These are phyloP conservation scores for Populus alba DNA, from an alignment of 345 rosid species.

Conservation along the genomic window DNA sequence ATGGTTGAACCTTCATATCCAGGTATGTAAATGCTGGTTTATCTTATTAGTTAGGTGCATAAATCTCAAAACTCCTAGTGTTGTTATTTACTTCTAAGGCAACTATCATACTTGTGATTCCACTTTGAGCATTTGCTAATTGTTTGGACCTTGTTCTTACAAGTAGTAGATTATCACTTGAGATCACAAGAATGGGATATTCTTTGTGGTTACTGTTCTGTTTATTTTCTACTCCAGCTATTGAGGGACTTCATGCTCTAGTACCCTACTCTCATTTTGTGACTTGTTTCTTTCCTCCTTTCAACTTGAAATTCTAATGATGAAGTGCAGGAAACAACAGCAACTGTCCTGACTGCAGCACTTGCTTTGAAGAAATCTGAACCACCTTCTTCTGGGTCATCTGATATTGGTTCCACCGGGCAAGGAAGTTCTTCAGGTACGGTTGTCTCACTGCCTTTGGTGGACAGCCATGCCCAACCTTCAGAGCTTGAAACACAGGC, in stretches of 20 bases:
- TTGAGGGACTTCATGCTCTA: not conserved
- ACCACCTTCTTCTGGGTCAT: conserved; percentile 37
- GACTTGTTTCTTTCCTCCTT: not conserved
- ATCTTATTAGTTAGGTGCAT: not conserved
- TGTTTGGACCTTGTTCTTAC: not conserved
- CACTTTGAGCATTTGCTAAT: not conserved
- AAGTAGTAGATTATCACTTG: not conserved
- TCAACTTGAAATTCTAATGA: conserved; percentile 3
- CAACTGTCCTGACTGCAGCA: conserved; percentile 65
- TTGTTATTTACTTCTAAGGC: not conserved
- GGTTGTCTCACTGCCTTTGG: conserved; percentile 32
- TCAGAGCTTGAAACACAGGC: conserved; percentile 29
- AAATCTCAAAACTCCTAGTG: not conserved
- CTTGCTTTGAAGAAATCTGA: conserved; percentile 60
- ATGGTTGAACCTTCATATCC: conserved; percentile 77
- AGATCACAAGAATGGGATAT: not conserved
- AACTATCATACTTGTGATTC: not conserved
- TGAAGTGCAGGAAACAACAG: conserved; percentile 71
- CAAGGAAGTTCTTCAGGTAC: conserved; percentile 48
- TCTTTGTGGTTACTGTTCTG: not conserved
- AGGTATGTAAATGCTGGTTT: conserved; percentile 41
- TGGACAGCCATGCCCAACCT: conserved; percentile 24
- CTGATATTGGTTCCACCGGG: conserved; percentile 32
- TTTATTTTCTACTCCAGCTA: conserved; percentile 1
- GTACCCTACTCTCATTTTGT: not conserved